Base-by-base conservation (phyloP, 164 flowering plant genomes). In the Paratinospora sagittata region DNA sequence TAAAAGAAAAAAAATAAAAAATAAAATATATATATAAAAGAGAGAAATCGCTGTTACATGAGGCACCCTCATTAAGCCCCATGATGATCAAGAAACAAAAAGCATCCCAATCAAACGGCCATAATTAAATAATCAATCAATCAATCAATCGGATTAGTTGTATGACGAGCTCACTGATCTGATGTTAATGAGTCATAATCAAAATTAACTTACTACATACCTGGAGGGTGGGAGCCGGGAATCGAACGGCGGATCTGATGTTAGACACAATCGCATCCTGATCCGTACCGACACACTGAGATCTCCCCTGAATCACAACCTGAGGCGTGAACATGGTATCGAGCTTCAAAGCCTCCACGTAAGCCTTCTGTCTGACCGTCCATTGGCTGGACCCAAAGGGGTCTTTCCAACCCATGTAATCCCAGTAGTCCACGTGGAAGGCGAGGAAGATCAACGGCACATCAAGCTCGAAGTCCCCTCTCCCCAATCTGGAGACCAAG, bases 391-490 rank as follows among this genome's bases (percentile, higher is more conserved):
- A 86, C 33, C 89, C 97, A 37, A 73, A 91, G 8, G 94, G 94
- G 62, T 93, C 98, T 74, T 87, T 91, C 98, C 98, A 93, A 19
- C 98, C 97, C 78, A 75, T 82, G 66, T 89, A 86, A 75, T 93
- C 98, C 97, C 98, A 93, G 64, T 88, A 90, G 71, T 93, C 97
- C n/a, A 93, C 98, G 45, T 93, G 98, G 67, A 80, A 90, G 0
- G 87, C 89, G 79, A 93, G 70, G 74, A 88, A 78, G 0, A 89
- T 72, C 65, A 90, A 83, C 67, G 90, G 88, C 65, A 68, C 62
- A 4, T 82, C 87, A 66, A 77, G 76, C 30, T 79, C 72, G 69
- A 91, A 89, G 55, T 91, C 98, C 0, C 94, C 97, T 33, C 97
- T 77, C 65, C 93, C 96, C 1, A 93, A 79, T 80, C 93, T 76